These are phyloP conservation scores for Fusarium austroafricanum DNA, from an alignment of 2,329 filamentous ascomycete genomes.

Conservation along the genomic window DNA sequence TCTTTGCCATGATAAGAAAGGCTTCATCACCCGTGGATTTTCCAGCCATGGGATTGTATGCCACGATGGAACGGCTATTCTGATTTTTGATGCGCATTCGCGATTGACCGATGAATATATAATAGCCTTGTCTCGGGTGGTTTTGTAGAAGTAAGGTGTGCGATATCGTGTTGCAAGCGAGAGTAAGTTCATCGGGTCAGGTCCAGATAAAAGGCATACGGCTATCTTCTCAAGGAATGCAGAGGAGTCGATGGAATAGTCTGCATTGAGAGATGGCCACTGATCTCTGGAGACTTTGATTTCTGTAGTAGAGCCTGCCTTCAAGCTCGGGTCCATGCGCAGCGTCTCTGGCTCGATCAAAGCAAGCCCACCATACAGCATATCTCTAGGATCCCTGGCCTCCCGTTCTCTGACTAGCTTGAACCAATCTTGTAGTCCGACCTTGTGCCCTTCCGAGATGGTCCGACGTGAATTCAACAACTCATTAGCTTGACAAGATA, in stretches of 20 bases:
- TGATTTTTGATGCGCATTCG: not conserved
- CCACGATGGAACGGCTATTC: not conserved
- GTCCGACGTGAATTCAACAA: not conserved
- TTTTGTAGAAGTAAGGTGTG: not conserved
- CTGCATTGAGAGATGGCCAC: not conserved
- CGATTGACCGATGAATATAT: not conserved
- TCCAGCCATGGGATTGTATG: not conserved
- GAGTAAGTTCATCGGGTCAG: not conserved
- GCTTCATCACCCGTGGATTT: not conserved
- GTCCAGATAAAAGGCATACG: not conserved
- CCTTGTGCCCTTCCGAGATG: not conserved
- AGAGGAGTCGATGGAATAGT: not conserved
- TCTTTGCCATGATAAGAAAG: not conserved
- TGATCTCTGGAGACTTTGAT: not conserved
- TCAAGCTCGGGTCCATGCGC: not conserved
- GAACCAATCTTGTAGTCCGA: not conserved
- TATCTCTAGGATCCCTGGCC: not conserved
- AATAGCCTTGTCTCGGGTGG: not conserved
- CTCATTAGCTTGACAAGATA: not conserved
- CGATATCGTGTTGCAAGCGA: not conserved
- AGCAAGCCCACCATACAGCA: not conserved
- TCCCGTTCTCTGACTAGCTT: not conserved
- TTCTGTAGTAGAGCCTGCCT: not conserved
- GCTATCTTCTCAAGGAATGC: not conserved
- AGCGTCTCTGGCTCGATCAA: not conserved